Evolutionary conservation across 257 asterid genomes (phyloP), one percentile per base, ranked within the genome.

Genomic region (Solanum acaule): DNA sequence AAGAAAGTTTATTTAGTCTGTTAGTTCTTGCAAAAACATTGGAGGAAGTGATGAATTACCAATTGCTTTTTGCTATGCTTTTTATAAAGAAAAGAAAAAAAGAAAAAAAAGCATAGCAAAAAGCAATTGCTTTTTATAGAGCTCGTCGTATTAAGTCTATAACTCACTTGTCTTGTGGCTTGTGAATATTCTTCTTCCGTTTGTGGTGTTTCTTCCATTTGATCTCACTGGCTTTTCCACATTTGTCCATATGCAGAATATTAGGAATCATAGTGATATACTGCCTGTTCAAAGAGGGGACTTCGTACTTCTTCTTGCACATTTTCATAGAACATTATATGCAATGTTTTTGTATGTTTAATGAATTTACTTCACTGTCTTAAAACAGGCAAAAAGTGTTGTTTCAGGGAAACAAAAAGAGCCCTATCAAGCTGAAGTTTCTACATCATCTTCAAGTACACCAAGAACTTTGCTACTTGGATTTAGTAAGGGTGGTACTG

Each of bases 401-500:
- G 89, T 93, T 73, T 87, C 87, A 34, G 94, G 92, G 87, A 89
- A 91, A 49, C 95, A 91, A 84, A 92, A 92, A 87, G 94, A 90
- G 84, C 87, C 91, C n/a, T 90, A 84, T 89, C 88, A 84, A 4
- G 87, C 91, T 75, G 96, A 92, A 88, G 83, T 93, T 42, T 76
- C 95, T 38, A 72, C 95, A 6, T 88, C 94, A 46, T 52, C 86
- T 68, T 84, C 91, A 34, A 72, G 86, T 88, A 93, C 91, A 87
- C 96, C 96, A 71, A 93, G 90, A 92, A 95, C 98, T 9, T 90
- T 96, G 38, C 89, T 97, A 78, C 94, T 97, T 67, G 99, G 99
- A 88, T 97, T 97, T 73, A 97, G 99, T 35, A 97, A 97, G 88
- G 99, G 99, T n/a, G 98, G 99, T 27, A 91, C 90, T 40, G 91